Evolutionary conservation across 1,139 yeast species (phyloP), one percentile per base, ranked within the genome.

Genomic region (Pichia sp.): DNA sequence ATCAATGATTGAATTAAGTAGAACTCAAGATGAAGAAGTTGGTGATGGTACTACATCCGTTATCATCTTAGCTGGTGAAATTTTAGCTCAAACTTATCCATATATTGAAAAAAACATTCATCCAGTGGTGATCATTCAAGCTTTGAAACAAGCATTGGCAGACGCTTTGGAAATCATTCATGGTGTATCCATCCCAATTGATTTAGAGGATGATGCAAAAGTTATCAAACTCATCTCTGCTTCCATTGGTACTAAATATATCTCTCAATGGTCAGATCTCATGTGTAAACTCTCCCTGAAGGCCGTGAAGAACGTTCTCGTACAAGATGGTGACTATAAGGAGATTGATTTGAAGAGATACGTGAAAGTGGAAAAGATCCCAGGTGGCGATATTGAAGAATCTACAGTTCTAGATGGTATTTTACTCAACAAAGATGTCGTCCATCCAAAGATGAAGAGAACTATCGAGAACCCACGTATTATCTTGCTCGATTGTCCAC

Each of bases 21-120:
- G 98, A 64, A 88, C 98, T 8, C 98, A 91, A 65, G 99, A 93
- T 58, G 99, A 93, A 63, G 98, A 93, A 64, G 97, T 91, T 44
- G 98, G 98, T 37, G 98, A 91, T 59, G 98, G 98, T 45, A 91
- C 98, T 42, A 91, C 98, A 25, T 82, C 96, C 9, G 98, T 91
- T 38, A 88, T 91, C 53, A 83, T 83, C 40, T 67, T 88, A 48
- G 97, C 98, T 7, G 99, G 98, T 42, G 99, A 91, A 59, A 86
- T 91, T 44, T 69, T 91, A 48, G 96, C 97, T 3, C 97, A 88
- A 62, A 79, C 96, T 25, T 87, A 83, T 61, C 96, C 96, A 35
- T 87, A 87, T 59, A 74, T 79, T 48, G 97, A 91, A 60, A 86
- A 87, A 60, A 85, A 87, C 56, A 87, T 91, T 51, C 99, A 91